These are phyloP conservation scores for Paraphaeosphaeria minitans DNA, from an alignment of 2,329 filamentous ascomycete species.

Conservation along the genomic window DNA sequence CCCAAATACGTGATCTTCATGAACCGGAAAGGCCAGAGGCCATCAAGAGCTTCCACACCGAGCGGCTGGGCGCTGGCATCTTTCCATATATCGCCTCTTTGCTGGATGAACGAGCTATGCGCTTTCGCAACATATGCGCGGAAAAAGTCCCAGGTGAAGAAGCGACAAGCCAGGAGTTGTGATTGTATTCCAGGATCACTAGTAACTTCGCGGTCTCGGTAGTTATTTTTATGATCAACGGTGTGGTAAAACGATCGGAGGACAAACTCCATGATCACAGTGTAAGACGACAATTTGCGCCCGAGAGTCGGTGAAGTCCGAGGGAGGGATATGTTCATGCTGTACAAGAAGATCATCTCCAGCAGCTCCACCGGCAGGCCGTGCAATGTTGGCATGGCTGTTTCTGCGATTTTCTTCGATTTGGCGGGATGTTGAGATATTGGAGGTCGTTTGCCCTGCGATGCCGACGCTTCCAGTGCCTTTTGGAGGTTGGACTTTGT, in stretches of 20 bases:
- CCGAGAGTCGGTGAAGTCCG: slow-evolving; percentile 36
- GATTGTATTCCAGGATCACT: slow-evolving; percentile 34
- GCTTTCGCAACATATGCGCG: slow-evolving; percentile 38
- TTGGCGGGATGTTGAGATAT: slow-evolving; percentile 18
- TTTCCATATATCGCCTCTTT: slow-evolving; percentile 40
- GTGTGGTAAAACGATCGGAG: slow-evolving; percentile 43
- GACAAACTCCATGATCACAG: slow-evolving; percentile 35
- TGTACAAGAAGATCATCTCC: slow-evolving; percentile 43
- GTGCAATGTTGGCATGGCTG: slow-evolving; percentile 41
- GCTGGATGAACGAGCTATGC: slow-evolving; percentile 32
- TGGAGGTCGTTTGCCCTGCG: slow-evolving; percentile 17
- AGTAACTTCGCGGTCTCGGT: slow-evolving; percentile 26
- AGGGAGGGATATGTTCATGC: slow-evolving; percentile 43
- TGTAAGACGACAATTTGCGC: slow-evolving; percentile 36
- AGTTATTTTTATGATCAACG: slow-evolving; percentile 35
- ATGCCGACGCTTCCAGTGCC: slow-evolving; percentile 12
- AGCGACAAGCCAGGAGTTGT: slow-evolving; percentile 36
- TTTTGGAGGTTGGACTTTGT: slow-evolving; percentile 10
- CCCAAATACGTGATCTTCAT: slow-evolving; percentile 37
- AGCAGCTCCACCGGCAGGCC: slow-evolving; percentile 43
- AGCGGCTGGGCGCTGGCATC: slow-evolving; percentile 33
- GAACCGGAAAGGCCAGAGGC: slow-evolving; percentile 39
- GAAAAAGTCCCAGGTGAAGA: slow-evolving; percentile 47
- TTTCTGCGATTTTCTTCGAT: slow-evolving; percentile 19
- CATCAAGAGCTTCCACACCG: slow-evolving; percentile 30